A percentile compares a stretch with the other conserved stretches of the same genome.
Conservation (phyloP, 768 basidiomycete genomes). For the Erythrobasidium yunnanense region DNA sequence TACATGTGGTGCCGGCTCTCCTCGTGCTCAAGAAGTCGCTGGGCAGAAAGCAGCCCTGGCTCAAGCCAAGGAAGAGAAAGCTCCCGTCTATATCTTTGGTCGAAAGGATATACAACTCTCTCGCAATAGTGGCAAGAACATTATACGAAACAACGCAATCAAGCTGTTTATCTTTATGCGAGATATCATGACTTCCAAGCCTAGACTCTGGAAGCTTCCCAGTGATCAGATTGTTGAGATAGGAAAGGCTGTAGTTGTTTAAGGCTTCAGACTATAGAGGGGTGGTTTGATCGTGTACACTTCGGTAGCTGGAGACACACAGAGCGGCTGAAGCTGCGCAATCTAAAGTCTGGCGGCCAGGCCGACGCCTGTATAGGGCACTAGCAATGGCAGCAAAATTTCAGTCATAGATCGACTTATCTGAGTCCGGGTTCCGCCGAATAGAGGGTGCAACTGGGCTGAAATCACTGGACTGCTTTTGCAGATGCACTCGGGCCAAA, state of each 20-base stretch:
- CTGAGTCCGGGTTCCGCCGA: too few species aligned
- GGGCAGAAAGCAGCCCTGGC: neutral
- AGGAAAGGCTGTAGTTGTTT: neutral
- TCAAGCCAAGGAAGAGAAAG: neutral
- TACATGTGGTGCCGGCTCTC: neutral
- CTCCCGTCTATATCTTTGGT: neutral
- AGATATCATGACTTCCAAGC: slow-evolving; percentile 1
- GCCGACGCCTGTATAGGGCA: too few species aligned
- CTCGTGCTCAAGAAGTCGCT: neutral
- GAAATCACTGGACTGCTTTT: too few species aligned
- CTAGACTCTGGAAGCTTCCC: neutral
- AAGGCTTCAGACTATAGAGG: too few species aligned
- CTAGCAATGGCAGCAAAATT: too few species aligned
- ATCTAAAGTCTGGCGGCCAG: too few species aligned
- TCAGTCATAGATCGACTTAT: too few species aligned
- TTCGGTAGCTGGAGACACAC: too few species aligned
- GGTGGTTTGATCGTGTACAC: too few species aligned
- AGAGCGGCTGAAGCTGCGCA: too few species aligned
- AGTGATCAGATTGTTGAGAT: neutral
- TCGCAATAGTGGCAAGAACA: neutral
- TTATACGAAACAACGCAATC: neutral
- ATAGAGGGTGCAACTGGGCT: too few species aligned
- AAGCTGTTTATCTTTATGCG: neutral
- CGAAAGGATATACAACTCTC: neutral
- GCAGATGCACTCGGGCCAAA: too few species aligned